Conservation (phyloP, 1,284 basidiomycete genomes). For the Trichosporon ovoides region DNA sequence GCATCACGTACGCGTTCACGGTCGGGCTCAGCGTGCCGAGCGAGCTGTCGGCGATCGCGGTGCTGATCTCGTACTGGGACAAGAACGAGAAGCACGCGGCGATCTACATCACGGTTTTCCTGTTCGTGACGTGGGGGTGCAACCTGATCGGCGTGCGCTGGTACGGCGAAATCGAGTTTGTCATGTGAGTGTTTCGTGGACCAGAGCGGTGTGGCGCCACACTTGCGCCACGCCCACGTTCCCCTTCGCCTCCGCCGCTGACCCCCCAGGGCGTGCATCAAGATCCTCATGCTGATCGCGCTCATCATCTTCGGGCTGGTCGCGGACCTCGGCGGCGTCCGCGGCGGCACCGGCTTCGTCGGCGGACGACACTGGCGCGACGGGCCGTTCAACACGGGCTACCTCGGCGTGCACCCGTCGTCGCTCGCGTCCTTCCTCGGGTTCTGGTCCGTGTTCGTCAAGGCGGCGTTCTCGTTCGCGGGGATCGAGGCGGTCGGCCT, state of each 20-base stretch:
- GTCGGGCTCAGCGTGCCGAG: slow-evolving; percentile 42
- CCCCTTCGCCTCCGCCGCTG: neutral
- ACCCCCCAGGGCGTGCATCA: neutral
- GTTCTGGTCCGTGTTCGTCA: slow-evolving; percentile 56
- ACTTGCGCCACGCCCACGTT: slow-evolving; percentile 27
- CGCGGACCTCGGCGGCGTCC: slow-evolving; percentile 67
- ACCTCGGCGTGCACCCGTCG: slow-evolving; percentile 14
- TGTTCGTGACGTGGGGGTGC: slow-evolving; percentile 6
- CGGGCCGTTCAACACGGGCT: slow-evolving; percentile 25
- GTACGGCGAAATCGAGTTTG: slow-evolving; percentile 54
- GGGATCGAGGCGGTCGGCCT: slow-evolving; percentile 48
- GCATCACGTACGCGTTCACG: slow-evolving; percentile 21
- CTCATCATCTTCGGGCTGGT: slow-evolving; percentile 60
- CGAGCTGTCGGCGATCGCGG: slow-evolving; percentile 69
- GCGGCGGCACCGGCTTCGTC: slow-evolving; percentile 51
- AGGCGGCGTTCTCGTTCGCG: slow-evolving; percentile 32
- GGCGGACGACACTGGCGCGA: slow-evolving; percentile 20
- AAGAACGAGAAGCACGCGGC: slow-evolving; percentile 20
- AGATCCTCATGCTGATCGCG: slow-evolving; percentile 11
- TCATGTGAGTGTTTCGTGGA: slow-evolving; percentile 48
- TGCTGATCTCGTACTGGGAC: slow-evolving; percentile 75
- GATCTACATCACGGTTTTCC: slow-evolving; percentile 16
- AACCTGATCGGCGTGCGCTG: slow-evolving; percentile 18
- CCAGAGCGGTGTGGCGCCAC: neutral
- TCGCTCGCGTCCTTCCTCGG: slow-evolving; percentile 53